Conservation (phyloP, 441 rosid species). For the Arabidopsis hybrid region DNA sequence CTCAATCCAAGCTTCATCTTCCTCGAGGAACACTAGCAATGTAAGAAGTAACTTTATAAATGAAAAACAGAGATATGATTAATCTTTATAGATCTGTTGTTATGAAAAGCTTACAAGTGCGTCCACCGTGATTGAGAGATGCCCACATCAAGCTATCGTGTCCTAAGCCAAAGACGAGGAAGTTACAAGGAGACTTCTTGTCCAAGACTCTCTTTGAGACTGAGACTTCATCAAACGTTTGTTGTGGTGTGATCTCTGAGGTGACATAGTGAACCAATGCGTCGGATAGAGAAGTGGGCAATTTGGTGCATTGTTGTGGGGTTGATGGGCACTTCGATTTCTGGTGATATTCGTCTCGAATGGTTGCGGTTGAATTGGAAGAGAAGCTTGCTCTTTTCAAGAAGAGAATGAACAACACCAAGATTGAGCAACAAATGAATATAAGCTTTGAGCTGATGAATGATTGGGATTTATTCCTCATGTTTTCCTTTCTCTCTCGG, state of each 20-base stretch:
- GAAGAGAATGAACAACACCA: constrained; percentile 57
- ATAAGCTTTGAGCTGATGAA: constrained; percentile 59
- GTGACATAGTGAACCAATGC: constrained; percentile 68
- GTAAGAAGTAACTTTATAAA: not conserved
- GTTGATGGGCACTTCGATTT: constrained; percentile 48
- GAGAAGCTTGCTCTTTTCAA: constrained; percentile 51
- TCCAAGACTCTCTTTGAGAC: constrained; percentile 56
- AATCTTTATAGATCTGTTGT: not conserved
- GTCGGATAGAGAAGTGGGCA: constrained; percentile 59
- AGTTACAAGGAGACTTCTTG: constrained; percentile 70
- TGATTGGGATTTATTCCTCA: constrained; percentile 55
- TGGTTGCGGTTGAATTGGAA: constrained; percentile 38
- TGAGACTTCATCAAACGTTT: constrained; percentile 63
- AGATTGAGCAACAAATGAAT: constrained; percentile 53
- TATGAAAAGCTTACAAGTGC: constrained; percentile 45
- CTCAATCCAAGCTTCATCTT: constrained; percentile 64
- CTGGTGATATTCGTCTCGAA: not conserved
- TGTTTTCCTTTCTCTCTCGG: not conserved
- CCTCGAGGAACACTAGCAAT: constrained; percentile 57
- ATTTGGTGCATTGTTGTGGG: constrained; percentile 53
- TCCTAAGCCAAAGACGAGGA: constrained; percentile 75
- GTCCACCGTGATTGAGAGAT: constrained; percentile 71
- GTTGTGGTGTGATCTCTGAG: constrained; percentile 67
- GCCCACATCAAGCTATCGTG: constrained; percentile 78
- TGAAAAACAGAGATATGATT: not conserved